Evolutionary conservation across 2,329 filamentous ascomycete genomes (phyloP).

Genomic region (Fusarium xylarioides): DNA sequence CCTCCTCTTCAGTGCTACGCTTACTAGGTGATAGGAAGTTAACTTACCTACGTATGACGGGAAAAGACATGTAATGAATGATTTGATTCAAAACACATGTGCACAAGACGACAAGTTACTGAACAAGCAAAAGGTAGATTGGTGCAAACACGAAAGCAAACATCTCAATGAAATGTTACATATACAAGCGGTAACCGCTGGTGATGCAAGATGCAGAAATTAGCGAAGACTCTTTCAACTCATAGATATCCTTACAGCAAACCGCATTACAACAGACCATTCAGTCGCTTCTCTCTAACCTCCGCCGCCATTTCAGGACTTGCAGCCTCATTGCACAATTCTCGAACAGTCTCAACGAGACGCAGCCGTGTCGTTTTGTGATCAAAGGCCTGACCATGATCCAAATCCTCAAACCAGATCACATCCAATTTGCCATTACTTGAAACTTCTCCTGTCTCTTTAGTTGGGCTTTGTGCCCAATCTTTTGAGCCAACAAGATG

Average conservation of each 20-base stretch:
- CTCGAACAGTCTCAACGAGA: conserved; percentile 45
- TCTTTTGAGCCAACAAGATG: conserved; percentile 56
- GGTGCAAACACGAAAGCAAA: background rate
- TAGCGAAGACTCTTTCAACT: background rate
- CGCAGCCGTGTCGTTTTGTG: conserved; percentile 43
- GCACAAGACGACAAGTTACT: background rate
- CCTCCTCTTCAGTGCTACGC: no score
- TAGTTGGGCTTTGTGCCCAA: conserved; percentile 23
- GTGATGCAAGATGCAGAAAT: background rate
- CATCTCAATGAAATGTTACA: no score
- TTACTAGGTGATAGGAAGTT: no score
- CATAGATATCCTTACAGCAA: background rate
- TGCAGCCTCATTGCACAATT: background rate
- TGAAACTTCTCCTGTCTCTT: conserved; percentile 18
- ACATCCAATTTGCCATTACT: conserved; percentile 57
- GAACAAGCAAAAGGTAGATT: background rate
- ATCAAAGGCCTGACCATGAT: conserved; percentile 66
- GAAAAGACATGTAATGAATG: no score
- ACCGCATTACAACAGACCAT: background rate
- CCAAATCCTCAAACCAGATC: conserved; percentile 62
- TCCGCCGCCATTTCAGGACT: background rate
- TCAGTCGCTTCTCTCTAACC: background rate
- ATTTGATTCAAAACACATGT: background rate
- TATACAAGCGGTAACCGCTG: no score
- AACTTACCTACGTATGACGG: no score